Conservation (phyloP, 352 stramenopile species). For the Phytophthora tentaculata region DNA sequence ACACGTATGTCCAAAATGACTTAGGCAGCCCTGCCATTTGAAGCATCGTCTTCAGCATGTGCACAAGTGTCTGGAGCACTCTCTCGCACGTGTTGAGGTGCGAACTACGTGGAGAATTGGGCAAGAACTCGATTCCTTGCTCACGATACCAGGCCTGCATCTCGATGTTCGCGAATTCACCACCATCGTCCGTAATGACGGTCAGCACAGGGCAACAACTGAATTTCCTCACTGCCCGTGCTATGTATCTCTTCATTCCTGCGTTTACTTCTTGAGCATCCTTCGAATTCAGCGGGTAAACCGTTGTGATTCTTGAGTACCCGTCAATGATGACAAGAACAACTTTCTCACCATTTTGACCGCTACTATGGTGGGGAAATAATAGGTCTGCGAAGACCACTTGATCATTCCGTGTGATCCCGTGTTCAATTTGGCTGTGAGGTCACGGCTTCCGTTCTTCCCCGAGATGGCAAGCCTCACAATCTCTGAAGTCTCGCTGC, state of each 20-base stretch:
- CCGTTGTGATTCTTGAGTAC: constrained; percentile 3
- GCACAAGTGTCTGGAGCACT: neutral
- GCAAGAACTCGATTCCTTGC: neutral
- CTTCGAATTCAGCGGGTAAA: constrained; percentile 18
- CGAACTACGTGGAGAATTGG: constrained; percentile 8
- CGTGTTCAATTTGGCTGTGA: neutral
- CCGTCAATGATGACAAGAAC: constrained; percentile 11
- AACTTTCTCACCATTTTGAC: neutral
- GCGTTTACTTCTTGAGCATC: neutral
- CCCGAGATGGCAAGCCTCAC: neutral
- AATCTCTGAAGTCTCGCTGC: neutral
- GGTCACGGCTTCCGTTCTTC: constrained; percentile 1
- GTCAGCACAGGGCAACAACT: neutral
- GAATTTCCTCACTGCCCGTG: constrained; percentile 2
- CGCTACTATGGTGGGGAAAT: neutral
- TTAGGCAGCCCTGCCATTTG: neutral
- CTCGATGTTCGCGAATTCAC: neutral
- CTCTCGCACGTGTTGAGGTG: constrained; percentile 5
- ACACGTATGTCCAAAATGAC: constrained; percentile 1
- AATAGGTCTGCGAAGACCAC: constrained; percentile 7
- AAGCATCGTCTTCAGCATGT: constrained; percentile 10
- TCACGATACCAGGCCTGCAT: neutral
- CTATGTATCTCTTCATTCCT: constrained; percentile 5
- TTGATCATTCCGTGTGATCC: constrained; percentile 7
- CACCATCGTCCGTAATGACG: neutral